Evolutionary conservation across 177 flowering plant species (phyloP), one percentile per base, ranked within the genome.

Genomic region (Vitis hybrid): DNA sequence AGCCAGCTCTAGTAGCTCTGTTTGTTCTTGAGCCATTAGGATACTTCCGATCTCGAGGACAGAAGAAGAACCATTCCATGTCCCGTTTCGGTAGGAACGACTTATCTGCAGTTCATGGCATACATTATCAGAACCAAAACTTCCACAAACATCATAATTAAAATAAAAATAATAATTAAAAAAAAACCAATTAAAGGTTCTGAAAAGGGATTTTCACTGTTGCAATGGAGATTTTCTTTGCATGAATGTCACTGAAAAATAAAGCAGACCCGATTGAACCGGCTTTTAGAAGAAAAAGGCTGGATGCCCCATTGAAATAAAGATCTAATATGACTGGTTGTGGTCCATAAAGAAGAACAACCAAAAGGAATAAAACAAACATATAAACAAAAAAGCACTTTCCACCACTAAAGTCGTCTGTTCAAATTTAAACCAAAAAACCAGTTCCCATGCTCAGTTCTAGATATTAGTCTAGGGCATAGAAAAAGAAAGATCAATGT

Each of bases 31-130:
- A 92, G 10, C 98, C 97, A 73, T 91, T 92, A 9, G 97, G 97
- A 61, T 94, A 94, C 76, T 94, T 94, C 15, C 84, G 76, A 67
- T 92, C 98, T 5, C 97, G 83, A 8, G 94, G 94, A 78, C 93
- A 88, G 83, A 94, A 94, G 79, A 94, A 94, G 81, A 89, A 94
- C 98, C 97, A 94, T 18, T 94, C 98, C 97, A 89, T 81, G 64
- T 92, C 97, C 63, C 91, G 77, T 35, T 78, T 84, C 2, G 97
- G 97, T 57, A 92, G 94, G 76, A 92, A 92, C 1, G 98, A 94
- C 73, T 87, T 91, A 21, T 91, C 98, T 94, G 90, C 78, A 80
- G 67, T 50, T n/a, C 32, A 66, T 48, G 60, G 9, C 35, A 61
- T 54, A 24, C 18, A 61, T n/a, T 5, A 55, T 3, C n/a, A 10